Evolutionary conservation across 768 basidiomycete genomes (phyloP), one percentile per base, ranked within the genome.

Genomic region (Heimioporus sp.): DNA sequence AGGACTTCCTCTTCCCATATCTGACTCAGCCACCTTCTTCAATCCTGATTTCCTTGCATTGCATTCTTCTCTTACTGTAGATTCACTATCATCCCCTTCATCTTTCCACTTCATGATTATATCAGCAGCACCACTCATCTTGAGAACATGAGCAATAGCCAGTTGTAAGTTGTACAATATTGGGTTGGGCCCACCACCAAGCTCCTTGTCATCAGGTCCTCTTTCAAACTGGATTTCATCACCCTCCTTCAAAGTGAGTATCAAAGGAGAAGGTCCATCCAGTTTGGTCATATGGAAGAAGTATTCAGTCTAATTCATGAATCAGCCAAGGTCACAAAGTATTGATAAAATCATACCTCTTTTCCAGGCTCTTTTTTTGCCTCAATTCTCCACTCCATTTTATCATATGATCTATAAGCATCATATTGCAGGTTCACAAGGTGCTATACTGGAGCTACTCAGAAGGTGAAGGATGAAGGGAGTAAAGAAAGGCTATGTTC

Each of bases 41-140:
- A n/a, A n/a, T n/a, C n/a, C n/a, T n/a, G n/a, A n/a, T n/a, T n/a
- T n/a, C n/a, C n/a, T n/a, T n/a, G n/a, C n/a, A n/a, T n/a, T n/a
- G n/a, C n/a, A n/a, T n/a, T n/a, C n/a, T n/a, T n/a, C n/a, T n/a
- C n/a, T n/a, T n/a, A n/a, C n/a, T n/a, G n/a, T n/a, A n/a, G n/a
- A n/a, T n/a, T n/a, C n/a, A n/a, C n/a, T n/a, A n/a, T n/a, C n/a
- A n/a, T n/a, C 24, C 6, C 4, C 24, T 28, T 28, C 6, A 6
- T 43, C 41, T 42, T 43, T 51, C 52, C 42, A 51, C 16, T 49
- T 16, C 40, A 36, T 15, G 34, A 37, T 24, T 31, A 52, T n/a
- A 42, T 52, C 51, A 19, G 51, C 51, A 21, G 51, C 51, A 43
- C 47, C 51, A 42, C 51, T 52, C 51, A 52, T 49, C 51, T 5